Conservation (phyloP, 345 rosid genomes). For the Lepidium sativum region DNA sequence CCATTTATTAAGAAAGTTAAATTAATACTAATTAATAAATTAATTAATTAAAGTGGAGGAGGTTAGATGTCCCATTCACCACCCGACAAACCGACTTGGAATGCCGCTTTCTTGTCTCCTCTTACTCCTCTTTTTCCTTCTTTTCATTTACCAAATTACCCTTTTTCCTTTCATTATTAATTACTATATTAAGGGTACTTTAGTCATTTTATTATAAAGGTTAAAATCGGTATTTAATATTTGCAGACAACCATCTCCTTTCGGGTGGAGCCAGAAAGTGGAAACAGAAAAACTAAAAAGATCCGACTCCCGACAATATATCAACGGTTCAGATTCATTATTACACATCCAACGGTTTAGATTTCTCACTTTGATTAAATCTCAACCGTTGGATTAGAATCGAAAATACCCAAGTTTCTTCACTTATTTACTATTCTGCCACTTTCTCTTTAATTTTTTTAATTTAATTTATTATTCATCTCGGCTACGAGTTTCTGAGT, state of each 20-base stretch:
- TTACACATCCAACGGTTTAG: background rate
- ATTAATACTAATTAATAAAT: background rate
- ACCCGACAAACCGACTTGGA: slow-evolving; percentile 36
- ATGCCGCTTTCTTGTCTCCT: slow-evolving; percentile 40
- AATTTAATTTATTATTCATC: background rate
- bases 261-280: slow-evolving; percentile 29
- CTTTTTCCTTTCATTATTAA: background rate
- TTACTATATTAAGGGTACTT: background rate
- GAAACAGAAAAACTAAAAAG: background rate
- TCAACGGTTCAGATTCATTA: background rate
- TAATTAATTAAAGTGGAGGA: slow-evolving; percentile 9
- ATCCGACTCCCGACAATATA: slow-evolving; percentile 16
- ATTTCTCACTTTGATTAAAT: background rate
- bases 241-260: slow-evolving; percentile 29
- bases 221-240: slow-evolving; percentile 10
- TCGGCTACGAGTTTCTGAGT: slow-evolving; percentile 30
- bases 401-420: slow-evolving; percentile 6
- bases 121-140: slow-evolving; percentile 6
- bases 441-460: background rate
- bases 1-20: slow-evolving; percentile 9
- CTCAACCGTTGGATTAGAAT: slow-evolving; percentile 17
- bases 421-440: slow-evolving; percentile 12
- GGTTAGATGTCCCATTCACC: slow-evolving; percentile 35
- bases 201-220: background rate
- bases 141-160: background rate